Base-by-base conservation (phyloP, 2,329 filamentous ascomycete species). In the Diaporthe sp. region DNA sequence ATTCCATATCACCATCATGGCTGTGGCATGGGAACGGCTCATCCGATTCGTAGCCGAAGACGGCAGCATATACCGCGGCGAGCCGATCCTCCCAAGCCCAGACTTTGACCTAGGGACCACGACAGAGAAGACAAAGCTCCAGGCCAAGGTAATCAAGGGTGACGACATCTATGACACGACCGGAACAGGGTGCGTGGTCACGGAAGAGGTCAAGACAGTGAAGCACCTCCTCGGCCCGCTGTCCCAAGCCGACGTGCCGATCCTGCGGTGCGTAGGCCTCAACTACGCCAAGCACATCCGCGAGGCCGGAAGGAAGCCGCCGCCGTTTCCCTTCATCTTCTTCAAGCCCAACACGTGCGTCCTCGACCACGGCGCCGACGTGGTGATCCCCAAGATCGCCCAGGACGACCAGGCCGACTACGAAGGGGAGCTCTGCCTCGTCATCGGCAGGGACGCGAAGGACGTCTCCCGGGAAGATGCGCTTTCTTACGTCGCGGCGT, bases 271-370 rank as follows among this genome's bases (percentile, higher is more conserved):
- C 76, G 86, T 91, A 17, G 90, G 90, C 0, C 78, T 92, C 37
- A 92, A 92, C 77, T 92, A 91, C 77, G 85, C 86, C 51, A 90
- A 88, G 70, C 90, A 92, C 77, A 89, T 90, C 77, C 82, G 84
- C 47, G 88, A 90, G 80, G 86, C 86, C 7, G 85, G 85, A 4
- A 84, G 87, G 22, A 87, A 84, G 8, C 84, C 85, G 0, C 88
- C 88, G 0, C 86, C 87, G 0, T 86, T 83, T 63, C 87, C 86
- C 0, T 85, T 82, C 55, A 84, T 88, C 47, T 90, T 89, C 79
- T 86, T 88, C 79, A 90, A 90, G 80, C 85, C 83, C 12, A 83
- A 75, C 70, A 84, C 81, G 58, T 84, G 80, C 70, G 82, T 86
- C 53, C 76, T 78, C 4, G 84, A 80, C 74, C 85, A 80, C 70